Evolutionary conservation across 164 flowering plant species (phyloP), one percentile per base, ranked within the genome.

Genomic region (Chimonanthus salicifolius): DNA sequence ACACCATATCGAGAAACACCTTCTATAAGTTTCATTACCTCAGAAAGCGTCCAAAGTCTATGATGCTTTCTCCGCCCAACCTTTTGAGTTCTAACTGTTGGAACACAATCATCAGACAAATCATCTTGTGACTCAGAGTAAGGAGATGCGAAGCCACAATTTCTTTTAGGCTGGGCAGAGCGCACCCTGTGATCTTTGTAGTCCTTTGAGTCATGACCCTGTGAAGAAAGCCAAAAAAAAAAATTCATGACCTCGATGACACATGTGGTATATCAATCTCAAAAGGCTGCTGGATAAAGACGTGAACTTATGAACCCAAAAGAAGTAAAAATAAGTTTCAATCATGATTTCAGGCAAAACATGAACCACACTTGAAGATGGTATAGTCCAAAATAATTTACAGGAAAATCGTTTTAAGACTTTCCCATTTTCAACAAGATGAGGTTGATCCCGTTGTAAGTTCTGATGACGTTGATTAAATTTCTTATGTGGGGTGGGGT

Each of bases 1-100:
- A 88, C 90, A 71, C 96, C 96, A 80, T 78, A 81, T 13, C 75
- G 80, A 47, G 90, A 80, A 69, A 91, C 89, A 49, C 96, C 96
- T 72, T 89, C 91, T 48, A 88, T 75, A 79, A 91, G 82, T 76
- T 80, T 86, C 79, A 74, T 78, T 67, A 89, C 87, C 82, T 91
- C 96, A n/a, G 88, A 63, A 49, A 79, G 79, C 64, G 88, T 82
- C 96, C 94, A 89, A 58, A 80, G 69, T 70, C 72, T 83, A 68
- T 87, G 85, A 72, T 80, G 81, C 76, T 88, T 87, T 80, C 88
- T 82, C 49, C 81, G 68, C 18, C 71, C 76, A 60, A 65, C 79
- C 49, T 78, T 83, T 66, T 63, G 74, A 60, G 64, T 71, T 67
- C 78, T 81, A 54, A 62, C 64, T 46, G 54, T 77, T 18, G 74